Conservation (phyloP, 2,329 filamentous ascomycete species). For the Zymoseptoria pseudotritici region DNA sequence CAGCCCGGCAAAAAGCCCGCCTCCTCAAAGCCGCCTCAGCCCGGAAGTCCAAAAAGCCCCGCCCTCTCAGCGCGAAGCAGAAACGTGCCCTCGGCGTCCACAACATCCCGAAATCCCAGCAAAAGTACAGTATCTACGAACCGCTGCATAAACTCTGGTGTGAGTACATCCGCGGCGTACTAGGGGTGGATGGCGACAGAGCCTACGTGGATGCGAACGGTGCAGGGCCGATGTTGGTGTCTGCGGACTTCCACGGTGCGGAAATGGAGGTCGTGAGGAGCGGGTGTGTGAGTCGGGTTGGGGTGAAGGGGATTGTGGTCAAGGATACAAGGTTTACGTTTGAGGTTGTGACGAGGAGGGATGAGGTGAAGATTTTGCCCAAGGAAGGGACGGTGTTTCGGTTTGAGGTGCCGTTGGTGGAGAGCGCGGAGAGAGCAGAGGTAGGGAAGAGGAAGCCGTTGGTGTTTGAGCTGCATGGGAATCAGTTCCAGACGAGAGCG, state of each 20-base stretch:
- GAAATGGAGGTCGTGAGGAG: constrained; percentile 75
- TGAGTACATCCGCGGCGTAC: constrained; percentile 73
- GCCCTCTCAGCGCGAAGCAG: constrained; percentile 70
- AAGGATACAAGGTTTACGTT: constrained; percentile 82
- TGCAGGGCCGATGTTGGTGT: constrained; percentile 65
- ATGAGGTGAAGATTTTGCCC: constrained; percentile 70
- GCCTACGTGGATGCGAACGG: constrained; percentile 50
- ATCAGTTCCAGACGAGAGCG: constrained; percentile 75
- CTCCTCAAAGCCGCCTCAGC: constrained; percentile 26
- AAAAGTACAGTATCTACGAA: constrained; percentile 68
- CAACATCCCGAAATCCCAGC: constrained; percentile 60
- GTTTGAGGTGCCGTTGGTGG: constrained; percentile 56
- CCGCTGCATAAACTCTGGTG: constrained; percentile 74
- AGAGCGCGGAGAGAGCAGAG: constrained; percentile 9
- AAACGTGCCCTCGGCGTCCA: constrained; percentile 68
- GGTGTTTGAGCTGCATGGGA: constrained; percentile 78
- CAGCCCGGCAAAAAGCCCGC: constrained; percentile 31
- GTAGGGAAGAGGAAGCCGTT: constrained; percentile 40
- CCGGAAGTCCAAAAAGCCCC: constrained; percentile 44
- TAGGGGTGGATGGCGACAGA: constrained; percentile 46
- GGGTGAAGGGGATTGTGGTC: constrained; percentile 77
- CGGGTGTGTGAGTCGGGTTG: constrained; percentile 72
- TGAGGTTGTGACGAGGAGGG: constrained; percentile 67
- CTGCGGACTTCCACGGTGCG: constrained; percentile 87
- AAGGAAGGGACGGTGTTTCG: constrained; percentile 87